Conservation (phyloP, 1,284 basidiomycete genomes). For the Fomitopsis pinicola region DNA sequence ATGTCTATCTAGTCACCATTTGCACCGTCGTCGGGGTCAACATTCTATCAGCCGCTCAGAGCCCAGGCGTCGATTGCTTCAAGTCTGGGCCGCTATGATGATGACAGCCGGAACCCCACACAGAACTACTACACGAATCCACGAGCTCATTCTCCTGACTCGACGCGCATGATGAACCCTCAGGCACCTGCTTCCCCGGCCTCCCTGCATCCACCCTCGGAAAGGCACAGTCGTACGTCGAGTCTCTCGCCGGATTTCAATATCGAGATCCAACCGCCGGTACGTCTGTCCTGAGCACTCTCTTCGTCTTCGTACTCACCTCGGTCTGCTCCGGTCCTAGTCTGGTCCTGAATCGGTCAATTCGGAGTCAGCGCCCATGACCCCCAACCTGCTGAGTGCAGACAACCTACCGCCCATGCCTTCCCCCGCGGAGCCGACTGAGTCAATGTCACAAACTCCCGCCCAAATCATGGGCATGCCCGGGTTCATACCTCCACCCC, state of each 20-base stretch:
- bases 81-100: neutral
- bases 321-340: constrained; percentile 8
- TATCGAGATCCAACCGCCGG: constrained; percentile 24
- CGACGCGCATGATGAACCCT: neutral
- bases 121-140: neutral
- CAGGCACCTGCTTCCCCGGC: neutral
- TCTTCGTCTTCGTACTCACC: neutral
- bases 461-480: constrained; percentile 1
- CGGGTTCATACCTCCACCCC: constrained; percentile 13
- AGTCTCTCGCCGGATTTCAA: constrained; percentile 13
- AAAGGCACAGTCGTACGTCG: constrained; percentile 7
- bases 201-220: constrained; percentile 9
- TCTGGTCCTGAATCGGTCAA: constrained; percentile 24
- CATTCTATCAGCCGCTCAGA: neutral
- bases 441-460: neutral
- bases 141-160: constrained; percentile 3
- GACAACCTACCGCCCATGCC: constrained; percentile 15
- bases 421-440: constrained; percentile 5
- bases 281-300: constrained; percentile 8
- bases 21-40: neutral
- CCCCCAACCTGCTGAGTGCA: constrained; percentile 19
- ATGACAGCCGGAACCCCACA: neutral
- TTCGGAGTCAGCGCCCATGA: constrained; percentile 10
- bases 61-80: neutral
- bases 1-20: constrained; percentile 11